Conservation (phyloP, 1,284 basidiomycete species). For the Golubevia pallescens region DNA sequence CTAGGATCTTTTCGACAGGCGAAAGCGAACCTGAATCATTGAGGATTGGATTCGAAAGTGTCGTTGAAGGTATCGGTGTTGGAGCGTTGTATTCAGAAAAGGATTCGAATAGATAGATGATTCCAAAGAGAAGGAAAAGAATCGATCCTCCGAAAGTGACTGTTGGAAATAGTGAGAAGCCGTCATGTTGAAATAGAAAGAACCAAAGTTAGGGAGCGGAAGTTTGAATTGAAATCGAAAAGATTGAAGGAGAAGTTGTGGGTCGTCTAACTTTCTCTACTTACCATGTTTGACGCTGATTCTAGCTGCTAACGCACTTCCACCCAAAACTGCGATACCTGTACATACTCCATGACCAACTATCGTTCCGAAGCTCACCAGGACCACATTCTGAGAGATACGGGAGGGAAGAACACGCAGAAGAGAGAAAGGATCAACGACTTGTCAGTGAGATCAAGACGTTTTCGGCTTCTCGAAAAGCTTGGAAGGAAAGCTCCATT, state of each 20-base stretch:
- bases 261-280: too few relatives aligned
- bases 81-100: neutral
- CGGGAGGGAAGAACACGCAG: neutral
- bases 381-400: slow-evolving; percentile 28
- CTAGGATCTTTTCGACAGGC: too few relatives aligned
- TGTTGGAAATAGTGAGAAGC: slow-evolving; percentile 6
- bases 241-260: neutral
- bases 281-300: slow-evolving; percentile 31
- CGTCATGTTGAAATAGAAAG: too few relatives aligned
- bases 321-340: slow-evolving; percentile 34
- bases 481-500: neutral
- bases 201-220: neutral
- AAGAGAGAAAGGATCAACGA: neutral
- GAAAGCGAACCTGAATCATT: too few relatives aligned
- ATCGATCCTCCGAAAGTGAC: slow-evolving; percentile 52
- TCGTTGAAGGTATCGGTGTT: too few relatives aligned
- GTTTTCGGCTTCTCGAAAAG: neutral
- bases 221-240: neutral
- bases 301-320: slow-evolving; percentile 32
- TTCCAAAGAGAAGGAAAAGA: slow-evolving; percentile 54
- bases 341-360: slow-evolving; percentile 45
- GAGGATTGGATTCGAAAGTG: too few relatives aligned
- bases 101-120: slow-evolving; percentile 50
- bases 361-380: slow-evolving; percentile 49
- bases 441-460: too few relatives aligned